Conservation (phyloP, 257 asterid genomes). For the Leonotis leonurus region DNA sequence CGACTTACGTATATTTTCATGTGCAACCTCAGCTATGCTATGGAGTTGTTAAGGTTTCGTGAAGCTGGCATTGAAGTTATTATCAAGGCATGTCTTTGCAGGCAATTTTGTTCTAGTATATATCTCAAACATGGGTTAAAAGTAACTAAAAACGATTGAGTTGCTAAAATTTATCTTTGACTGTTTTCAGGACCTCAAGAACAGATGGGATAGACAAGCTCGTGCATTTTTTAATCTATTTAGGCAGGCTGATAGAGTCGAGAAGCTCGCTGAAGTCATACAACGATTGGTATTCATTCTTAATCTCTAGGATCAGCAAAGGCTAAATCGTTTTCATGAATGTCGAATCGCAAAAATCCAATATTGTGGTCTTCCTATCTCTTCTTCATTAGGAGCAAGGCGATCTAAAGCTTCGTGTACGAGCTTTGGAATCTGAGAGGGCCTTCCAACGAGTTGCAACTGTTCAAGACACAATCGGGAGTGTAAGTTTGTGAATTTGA, state of each 20-base stretch:
- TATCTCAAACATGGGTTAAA: neutral
- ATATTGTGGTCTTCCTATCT: neutral
- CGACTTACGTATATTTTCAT: neutral
- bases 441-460: slow-evolving; percentile 94
- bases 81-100: slow-evolving; percentile 44
- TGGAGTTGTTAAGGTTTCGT: slow-evolving; percentile 83
- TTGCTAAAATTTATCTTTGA: neutral
- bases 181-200: slow-evolving; percentile 61
- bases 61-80: slow-evolving; percentile 93
- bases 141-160: neutral
- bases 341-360: neutral
- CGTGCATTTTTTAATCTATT: slow-evolving; percentile 81
- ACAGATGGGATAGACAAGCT: slow-evolving; percentile 87
- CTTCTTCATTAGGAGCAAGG: slow-evolving; percentile 77
- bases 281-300: slow-evolving; percentile 61
- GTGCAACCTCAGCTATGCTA: slow-evolving; percentile 60
- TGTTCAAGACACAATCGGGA: slow-evolving; percentile 70
- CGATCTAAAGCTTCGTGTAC: slow-evolving; percentile 88
- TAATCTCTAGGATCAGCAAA: neutral
- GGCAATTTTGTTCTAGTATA: neutral
- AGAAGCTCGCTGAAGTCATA: slow-evolving; percentile 75
- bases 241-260: slow-evolving; percentile 97
- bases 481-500: slow-evolving; percentile 47
- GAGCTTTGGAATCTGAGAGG: slow-evolving; percentile 93
- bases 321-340: neutral